phyloP scores from a whole-genome alignment of 1,284 basidiomycete species.

The Inonotus obliquus region DNA sequence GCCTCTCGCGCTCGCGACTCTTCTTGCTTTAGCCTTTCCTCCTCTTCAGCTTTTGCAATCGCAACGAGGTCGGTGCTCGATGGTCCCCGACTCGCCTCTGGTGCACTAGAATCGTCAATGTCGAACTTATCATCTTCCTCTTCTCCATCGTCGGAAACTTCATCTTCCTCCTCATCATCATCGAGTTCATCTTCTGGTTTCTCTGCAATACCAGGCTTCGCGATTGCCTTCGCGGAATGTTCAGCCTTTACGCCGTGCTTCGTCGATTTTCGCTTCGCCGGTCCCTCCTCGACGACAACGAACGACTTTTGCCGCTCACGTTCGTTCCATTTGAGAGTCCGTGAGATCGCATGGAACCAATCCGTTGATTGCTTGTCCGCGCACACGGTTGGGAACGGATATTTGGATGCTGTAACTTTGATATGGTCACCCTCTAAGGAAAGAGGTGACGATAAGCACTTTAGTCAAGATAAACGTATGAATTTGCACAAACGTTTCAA shows the following conservation, averaged over 20 bases:
- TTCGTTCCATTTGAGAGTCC: constrained; percentile 98
- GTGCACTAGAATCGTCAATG: constrained; percentile 78
- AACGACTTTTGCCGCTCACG: constrained; percentile 96
- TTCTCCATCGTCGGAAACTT: constrained; percentile 46
- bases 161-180: constrained; percentile 42
- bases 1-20: constrained; percentile 31
- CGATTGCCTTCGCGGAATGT: constrained; percentile 6
- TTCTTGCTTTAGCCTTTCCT: constrained; percentile 20
- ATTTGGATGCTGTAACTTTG: constrained; percentile 96
- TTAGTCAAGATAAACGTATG: neutral
- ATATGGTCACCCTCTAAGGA: constrained; percentile 94
- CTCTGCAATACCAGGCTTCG: constrained; percentile 14
- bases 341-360: constrained; percentile 96
- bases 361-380: constrained; percentile 96
- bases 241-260: constrained; percentile 23
- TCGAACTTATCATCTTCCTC: constrained; percentile 66
- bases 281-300: constrained; percentile 91
- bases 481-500: constrained; percentile 73
- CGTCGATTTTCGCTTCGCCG: constrained; percentile 37
- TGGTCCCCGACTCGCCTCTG: constrained; percentile 39
- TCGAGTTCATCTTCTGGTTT: constrained; percentile 29
- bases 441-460: constrained; percentile 11
- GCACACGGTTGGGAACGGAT: constrained; percentile 98
- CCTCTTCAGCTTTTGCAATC: constrained; percentile 29
- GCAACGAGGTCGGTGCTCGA: constrained; percentile 18